Evolutionary conservation across 805 yeast genomes (phyloP), one percentile per base, ranked within the genome.

Genomic region (Cyberlindnera amylophila): DNA sequence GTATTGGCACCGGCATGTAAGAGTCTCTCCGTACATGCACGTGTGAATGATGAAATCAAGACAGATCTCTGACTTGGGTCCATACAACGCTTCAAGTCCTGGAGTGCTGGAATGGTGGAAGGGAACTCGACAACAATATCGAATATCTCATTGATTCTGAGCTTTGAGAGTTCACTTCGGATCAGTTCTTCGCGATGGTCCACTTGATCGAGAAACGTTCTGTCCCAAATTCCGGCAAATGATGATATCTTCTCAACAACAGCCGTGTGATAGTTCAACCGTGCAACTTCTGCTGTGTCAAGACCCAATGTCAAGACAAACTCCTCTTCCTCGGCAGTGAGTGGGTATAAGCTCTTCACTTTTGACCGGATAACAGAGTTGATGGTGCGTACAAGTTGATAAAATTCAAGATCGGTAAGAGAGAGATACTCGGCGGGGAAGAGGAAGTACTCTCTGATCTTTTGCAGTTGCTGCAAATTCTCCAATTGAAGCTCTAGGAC

Each of bases 1-100:
- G 98, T 91, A 51, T 84, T 79, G 1, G 84, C 75, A 16, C 96
- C 96, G 4, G 95, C 83, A 53, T 87, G 93, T 16, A 90, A 66
- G 10, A 89, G 57, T 27, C 72, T 59, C 27, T 52, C 55, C 17
- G 67, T 57, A 42, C 84, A 75, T 2, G 64, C 53, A 0, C 52
- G 46, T 7, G 72, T 74, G 48, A 83, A 86, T 0, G 62, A 57
- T 11, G 64, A 63, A 3, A 82, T 84, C 4, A 82, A 59, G 8
- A 61, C 58, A 3, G 76, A 61, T 43, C 89, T 63, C 42, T 82
- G 84, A 1, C 69, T 64, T 11, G 71, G 67, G 26, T 55, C 63
- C 34, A 84, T 53, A 45, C 85, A 79, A 26, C 58, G 60, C 43
- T 75, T 71, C 16, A 86, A 59, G 50, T 87, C 95, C 21, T 63